Evolutionary conservation across 768 basidiomycete species (phyloP).

Genomic region (Leccinum broughii): DNA sequence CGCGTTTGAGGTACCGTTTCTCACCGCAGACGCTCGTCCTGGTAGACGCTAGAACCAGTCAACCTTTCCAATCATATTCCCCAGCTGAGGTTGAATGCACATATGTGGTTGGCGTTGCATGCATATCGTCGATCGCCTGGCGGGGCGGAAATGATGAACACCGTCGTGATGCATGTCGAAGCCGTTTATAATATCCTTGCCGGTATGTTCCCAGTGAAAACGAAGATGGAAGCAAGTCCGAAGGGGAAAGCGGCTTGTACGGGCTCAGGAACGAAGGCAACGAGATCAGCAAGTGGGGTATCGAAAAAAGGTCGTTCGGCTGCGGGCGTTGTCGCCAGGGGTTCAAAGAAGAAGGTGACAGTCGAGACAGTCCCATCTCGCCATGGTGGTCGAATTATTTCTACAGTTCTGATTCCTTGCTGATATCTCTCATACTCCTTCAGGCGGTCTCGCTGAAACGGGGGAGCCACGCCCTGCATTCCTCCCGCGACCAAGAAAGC

Average conservation of each 20-base stretch:
- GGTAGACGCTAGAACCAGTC: slow-evolving; percentile 35
- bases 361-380: slow-evolving; percentile 44
- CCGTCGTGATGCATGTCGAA: slow-evolving; percentile 53
- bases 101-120: slow-evolving; percentile 73
- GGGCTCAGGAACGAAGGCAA: slow-evolving; percentile 15
- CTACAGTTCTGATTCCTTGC: neutral
- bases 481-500: slow-evolving; percentile 2
- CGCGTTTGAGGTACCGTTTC: neutral
- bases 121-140: slow-evolving; percentile 55
- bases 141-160: slow-evolving; percentile 38
- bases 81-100: slow-evolving; percentile 55
- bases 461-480: slow-evolving; percentile 4
- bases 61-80: slow-evolving; percentile 28
- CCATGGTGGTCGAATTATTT: slow-evolving; percentile 32
- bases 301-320: slow-evolving; percentile 42
- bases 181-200: slow-evolving; percentile 53
- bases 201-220: slow-evolving; percentile 32
- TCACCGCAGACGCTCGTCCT: neutral
- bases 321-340: neutral
- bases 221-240: slow-evolving; percentile 12
- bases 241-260: slow-evolving; percentile 26
- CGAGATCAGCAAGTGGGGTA: slow-evolving; percentile 3
- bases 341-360: slow-evolving; percentile 12
- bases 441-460: slow-evolving; percentile 22
- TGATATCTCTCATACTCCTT: slow-evolving; percentile 8